phyloP scores from a whole-genome alignment of 1,284 basidiomycete genomes.

The Moesziomyces sp. region DNA sequence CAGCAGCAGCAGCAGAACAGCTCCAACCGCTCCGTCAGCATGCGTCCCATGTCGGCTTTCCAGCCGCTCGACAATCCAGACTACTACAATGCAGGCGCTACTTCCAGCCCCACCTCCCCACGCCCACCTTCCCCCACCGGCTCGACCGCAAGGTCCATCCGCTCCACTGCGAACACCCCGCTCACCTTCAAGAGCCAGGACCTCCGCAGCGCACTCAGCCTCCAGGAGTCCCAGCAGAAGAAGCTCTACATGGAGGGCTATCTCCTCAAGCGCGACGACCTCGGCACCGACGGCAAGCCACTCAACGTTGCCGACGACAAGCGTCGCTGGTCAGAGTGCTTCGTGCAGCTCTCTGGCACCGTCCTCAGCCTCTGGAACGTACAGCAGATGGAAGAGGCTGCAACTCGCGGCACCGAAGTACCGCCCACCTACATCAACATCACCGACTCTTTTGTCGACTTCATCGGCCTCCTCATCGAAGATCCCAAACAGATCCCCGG shows the following conservation, averaged over 20 bases:
- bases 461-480: constrained; percentile 71
- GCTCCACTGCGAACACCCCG: constrained; percentile 46
- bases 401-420: constrained; percentile 80
- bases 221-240: constrained; percentile 62
- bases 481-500: constrained; percentile 70
- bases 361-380: constrained; percentile 92
- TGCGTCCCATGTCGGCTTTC: constrained; percentile 62
- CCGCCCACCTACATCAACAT: constrained; percentile 87
- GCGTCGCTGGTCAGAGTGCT: constrained; percentile 63
- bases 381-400: constrained; percentile 82
- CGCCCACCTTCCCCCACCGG: constrained; percentile 47
- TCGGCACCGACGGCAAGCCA: constrained; percentile 61
- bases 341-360: constrained; percentile 90
- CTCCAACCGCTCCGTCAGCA: constrained; percentile 24
- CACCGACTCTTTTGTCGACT: constrained; percentile 78
- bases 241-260: constrained; percentile 68
- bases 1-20: constrained; percentile 21
- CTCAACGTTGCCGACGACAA: constrained; percentile 56
- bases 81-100: constrained; percentile 20
- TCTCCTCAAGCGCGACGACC: constrained; percentile 61
- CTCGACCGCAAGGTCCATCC: constrained; percentile 52
- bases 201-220: constrained; percentile 59
- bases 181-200: constrained; percentile 65
- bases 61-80: constrained; percentile 61
- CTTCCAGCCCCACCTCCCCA: constrained; percentile 20